Base-by-base conservation (phyloP, 108 stramenopile species). In the Fistulifera pelliculosa region DNA sequence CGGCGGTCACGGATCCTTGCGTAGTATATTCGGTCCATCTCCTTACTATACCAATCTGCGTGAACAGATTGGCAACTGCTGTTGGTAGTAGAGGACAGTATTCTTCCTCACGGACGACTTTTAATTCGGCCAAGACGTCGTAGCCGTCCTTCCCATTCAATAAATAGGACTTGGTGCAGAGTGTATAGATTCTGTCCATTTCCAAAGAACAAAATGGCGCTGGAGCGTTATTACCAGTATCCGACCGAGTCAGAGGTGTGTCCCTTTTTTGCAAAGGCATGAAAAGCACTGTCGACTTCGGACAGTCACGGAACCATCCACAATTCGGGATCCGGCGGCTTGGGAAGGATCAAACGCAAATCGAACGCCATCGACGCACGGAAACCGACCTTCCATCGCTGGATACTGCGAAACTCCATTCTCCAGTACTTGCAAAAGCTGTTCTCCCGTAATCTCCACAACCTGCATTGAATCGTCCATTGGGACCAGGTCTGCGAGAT, bases 321-420 rank as follows among this genome's bases (percentile, higher is more conserved):
- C 62, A n/a, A 73, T 61, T 27, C 77, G 42, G 2, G 38, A 38
- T 4, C 70, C 65, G 10, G 72, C 42, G n/a, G 55, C 52, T 16
- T 41, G 7, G 0, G 25, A 47, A 10, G 68, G 60, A 38, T 75
- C 78, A 49, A 71, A 74, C 13, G 58, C 45, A 47, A 79, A 79
- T 17, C 62, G 38, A 0, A 79, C 52, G 0, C 74, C 78, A 28
- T 68, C 60, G 17, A 78, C 61, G 56, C 67, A 67, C 11, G 67
- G 67, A 60, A 73, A 79, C 16, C 71, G 57, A 24, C 79, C 79
- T 27, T 80, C 79, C 27, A 61, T 59, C 12, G 62, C 60, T 15
- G 79, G 79, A 28, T 63, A 73, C 44, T 70, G 50, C 27, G 54
- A 56, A 7, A 80, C 79, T 18, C 72, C 79, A 64, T 80, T 76